Base-by-base conservation (phyloP, 306 rosid species). In the Vicia faba region DNA sequence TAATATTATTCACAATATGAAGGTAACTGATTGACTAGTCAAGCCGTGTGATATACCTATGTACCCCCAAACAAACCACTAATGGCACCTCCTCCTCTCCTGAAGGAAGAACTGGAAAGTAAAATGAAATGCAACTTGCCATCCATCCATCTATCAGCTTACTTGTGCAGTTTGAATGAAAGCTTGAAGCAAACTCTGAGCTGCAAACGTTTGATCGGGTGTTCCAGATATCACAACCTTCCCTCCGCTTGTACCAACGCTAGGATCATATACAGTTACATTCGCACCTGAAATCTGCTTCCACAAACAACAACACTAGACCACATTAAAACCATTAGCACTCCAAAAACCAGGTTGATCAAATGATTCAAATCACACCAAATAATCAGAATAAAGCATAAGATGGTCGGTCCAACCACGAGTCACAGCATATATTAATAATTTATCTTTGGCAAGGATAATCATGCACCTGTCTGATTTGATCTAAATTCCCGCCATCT, bases 271-370 rank as follows among this genome's bases (percentile, higher is more conserved):
- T 29, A 81, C 88, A 7, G 57, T 62, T 5, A 86, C 92, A 72
- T 36, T 78, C 50, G 92, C 92, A 39, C 92, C 92, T 69, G 92
- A 86, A 74, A 86, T 86, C 92, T 86, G 92, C 16, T 83, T 12
- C 33, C 66, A 76, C 0, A 68, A 72, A 16, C 33, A 25, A 15
- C 33, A 23, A 53, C 5, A 65, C 46, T 20, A 68, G 19, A 61
- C n/a, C n/a, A n/a, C n/a, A n/a, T n/a, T n/a, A n/a, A n/a, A n/a
- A n/a, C n/a, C n/a, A n/a, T n/a, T n/a, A n/a, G n/a, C n/a, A n/a
- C n/a, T n/a, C n/a, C n/a, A n/a, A n/a, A n/a, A n/a, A n/a, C n/a
- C n/a, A n/a, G n/a, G n/a, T 50, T 35, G 68, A 62, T 49, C 23
- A 9, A 61, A 66, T 28, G 36, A 70, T 26, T 46, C 41, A 64